phyloP scores from a whole-genome alignment of 1,284 basidiomycete species.

The Ustilago loliicola region DNA sequence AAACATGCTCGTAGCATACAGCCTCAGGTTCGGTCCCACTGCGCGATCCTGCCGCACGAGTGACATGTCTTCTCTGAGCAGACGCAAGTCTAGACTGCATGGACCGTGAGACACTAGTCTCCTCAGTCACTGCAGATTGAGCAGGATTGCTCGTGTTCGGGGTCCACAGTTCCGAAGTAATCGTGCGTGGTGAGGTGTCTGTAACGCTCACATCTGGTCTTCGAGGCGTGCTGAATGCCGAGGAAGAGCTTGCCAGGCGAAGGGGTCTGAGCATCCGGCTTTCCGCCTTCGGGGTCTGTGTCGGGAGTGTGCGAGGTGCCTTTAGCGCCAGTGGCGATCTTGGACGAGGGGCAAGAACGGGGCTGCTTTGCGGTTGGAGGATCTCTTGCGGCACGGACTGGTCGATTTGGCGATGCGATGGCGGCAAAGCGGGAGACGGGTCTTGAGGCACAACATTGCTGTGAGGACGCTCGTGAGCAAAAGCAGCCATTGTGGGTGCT shows the following conservation, averaged over 20 bases:
- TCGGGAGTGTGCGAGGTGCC: background rate
- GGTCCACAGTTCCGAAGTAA: slow-evolving; percentile 27
- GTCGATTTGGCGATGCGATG: too few relatives aligned
- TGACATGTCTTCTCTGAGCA: background rate
- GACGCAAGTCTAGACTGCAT: background rate
- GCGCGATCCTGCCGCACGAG: background rate
- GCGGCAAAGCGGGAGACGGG: background rate
- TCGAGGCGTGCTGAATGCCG: background rate
- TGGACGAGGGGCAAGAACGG: background rate
- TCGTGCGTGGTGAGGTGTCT: slow-evolving; percentile 17
- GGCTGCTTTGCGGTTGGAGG: background rate
- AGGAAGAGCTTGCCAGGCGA: slow-evolving; percentile 7
- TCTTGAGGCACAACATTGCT: background rate
- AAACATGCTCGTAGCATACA: background rate
- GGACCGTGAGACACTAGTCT: slow-evolving; percentile 7
- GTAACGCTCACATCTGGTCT: slow-evolving; percentile 17
- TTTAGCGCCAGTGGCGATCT: background rate
- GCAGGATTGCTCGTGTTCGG: slow-evolving; percentile 21
- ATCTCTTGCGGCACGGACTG: background rate
- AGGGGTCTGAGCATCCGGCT: slow-evolving; percentile 8
- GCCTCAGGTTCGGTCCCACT: background rate
- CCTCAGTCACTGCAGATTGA: slow-evolving; percentile 24
- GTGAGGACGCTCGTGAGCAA: background rate
- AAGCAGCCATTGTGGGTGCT: background rate
- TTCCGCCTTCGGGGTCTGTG: too few relatives aligned